Evolutionary conservation across 805 yeast genomes (phyloP), one percentile per base, ranked within the genome.

Genomic region (Tetrapisispora fleetii): DNA sequence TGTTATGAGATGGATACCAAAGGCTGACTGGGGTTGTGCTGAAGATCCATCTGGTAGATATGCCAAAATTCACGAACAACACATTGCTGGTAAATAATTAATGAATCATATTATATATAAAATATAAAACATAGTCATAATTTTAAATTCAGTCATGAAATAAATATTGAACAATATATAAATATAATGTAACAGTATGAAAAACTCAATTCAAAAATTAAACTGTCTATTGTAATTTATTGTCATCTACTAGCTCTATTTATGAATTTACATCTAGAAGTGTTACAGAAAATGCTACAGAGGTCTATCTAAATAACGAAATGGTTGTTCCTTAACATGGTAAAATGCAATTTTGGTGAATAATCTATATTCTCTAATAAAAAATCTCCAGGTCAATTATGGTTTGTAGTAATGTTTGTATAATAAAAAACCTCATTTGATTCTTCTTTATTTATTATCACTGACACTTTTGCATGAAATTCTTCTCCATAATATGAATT

Each of bases 1-100:
- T 18, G 99, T 93, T 52, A 89, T 87, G 97, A 85, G 99, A 78
- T 93, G 99, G 99, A 73, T 93, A 71, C 99, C 99, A 67, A 93
- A 93, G 78, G 98, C 98, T 54, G 99, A 93, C 70, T 93, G 99
- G 99, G 99, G 99, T 58, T 93, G 99, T 74, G 89, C 90, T 64
- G 96, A 83, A 62, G 99, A 93, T 71, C 99, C 99, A 48, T 85
- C 96, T 49, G 99, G 99, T 57, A 86, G 99, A 75, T 91, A 76
- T 66, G 97, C 95, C 58, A 80, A 85, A 74, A 80, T 85, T 59
- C 99, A 93, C 69, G 90, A 85, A 49, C 68, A 83, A 60, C 79
- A 83, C 55, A 78, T 82, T 52, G 57, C 51, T 17, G 47, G 33
- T 36, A 48, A 51, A 43, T n/a, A 30, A 24, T 46, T 16, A 16